Percentiles rank a stretch among this genome's conserved stretches.
phyloP scores from a whole-genome alignment of 176 grass and related monocot species.

The Musa acuminata region DNA sequence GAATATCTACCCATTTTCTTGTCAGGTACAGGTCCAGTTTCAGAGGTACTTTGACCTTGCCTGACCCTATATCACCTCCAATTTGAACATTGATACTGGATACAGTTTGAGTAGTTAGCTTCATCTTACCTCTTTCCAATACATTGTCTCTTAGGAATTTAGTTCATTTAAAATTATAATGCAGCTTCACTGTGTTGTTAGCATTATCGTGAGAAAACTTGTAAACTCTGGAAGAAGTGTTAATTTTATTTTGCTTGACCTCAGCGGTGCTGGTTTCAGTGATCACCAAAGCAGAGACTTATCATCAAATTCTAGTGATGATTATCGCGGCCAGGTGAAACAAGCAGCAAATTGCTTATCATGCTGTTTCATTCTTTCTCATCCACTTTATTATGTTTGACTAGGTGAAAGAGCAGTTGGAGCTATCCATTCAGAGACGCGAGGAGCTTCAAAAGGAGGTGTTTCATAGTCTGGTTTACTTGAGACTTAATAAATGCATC shows the following conservation, averaged over 20 bases:
- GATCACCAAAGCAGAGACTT: slow-evolving; percentile 10
- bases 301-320: slow-evolving; percentile 19
- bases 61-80: not conserved
- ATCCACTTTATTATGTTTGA: slow-evolving; percentile 12
- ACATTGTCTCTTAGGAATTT: too few species aligned
- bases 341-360: not conserved
- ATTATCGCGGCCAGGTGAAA: slow-evolving; percentile 3
- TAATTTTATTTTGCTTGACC: not conserved
- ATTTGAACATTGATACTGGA: not conserved
- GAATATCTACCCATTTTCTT: too few species aligned
- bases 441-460: slow-evolving; percentile 74
- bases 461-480: slow-evolving; percentile 9
- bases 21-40: too few species aligned
- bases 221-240: not conserved
- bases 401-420: slow-evolving; percentile 57
- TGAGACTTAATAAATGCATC: slow-evolving; percentile 8
- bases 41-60: too few species aligned
- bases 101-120: not conserved
- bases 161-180: not conserved
- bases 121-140: too few species aligned
- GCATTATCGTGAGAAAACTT: not conserved
- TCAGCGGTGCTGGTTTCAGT: not conserved
- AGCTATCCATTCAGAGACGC: slow-evolving; percentile 39
- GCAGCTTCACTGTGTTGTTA: not conserved
- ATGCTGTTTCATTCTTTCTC: not conserved